phyloP scores from a whole-genome alignment of 2,329 filamentous ascomycete genomes.

The Massarina eburnea region DNA sequence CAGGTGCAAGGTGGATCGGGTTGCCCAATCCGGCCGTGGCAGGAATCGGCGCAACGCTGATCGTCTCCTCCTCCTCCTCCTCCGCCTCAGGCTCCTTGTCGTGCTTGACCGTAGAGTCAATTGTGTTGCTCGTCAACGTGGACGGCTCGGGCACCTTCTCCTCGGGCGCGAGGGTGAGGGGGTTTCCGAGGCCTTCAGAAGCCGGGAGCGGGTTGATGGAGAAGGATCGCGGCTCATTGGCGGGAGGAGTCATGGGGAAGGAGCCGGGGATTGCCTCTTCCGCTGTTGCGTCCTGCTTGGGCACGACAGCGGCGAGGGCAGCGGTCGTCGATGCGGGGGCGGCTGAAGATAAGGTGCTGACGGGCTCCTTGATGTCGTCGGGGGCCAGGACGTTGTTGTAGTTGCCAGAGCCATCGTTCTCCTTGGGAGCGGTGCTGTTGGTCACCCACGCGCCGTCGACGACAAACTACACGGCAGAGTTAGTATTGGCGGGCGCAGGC shows the following conservation, averaged over 20 bases:
- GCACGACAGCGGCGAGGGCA: conserved; percentile 66
- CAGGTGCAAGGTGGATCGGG: conserved; percentile 75
- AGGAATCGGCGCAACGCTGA: conserved; percentile 62
- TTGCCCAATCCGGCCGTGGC: conserved; percentile 66
- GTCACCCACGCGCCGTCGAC: conserved; percentile 90
- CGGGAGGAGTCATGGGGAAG: conserved; percentile 76
- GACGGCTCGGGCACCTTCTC: conserved; percentile 74
- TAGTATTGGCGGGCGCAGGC: conserved; percentile 4
- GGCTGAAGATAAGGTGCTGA: conserved; percentile 65
- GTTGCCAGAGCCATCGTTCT: conserved; percentile 80
- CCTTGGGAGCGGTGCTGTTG: conserved; percentile 77
- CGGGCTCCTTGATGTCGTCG: conserved; percentile 64
- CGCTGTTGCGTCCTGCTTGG: conserved; percentile 53
- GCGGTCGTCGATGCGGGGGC: conserved; percentile 72
- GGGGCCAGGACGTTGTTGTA: conserved; percentile 88
- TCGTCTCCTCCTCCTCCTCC: conserved; percentile 44
- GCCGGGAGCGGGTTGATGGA: conserved; percentile 62
- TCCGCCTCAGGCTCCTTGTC: conserved; percentile 36
- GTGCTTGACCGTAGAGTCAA: conserved; percentile 59
- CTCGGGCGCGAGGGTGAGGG: conserved; percentile 74
- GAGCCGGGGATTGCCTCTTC: conserved; percentile 58
- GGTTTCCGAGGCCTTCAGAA: conserved; percentile 67
- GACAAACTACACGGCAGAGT: conserved; percentile 69
- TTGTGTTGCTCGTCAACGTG: conserved; percentile 67
- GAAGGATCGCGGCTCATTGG: conserved; percentile 49